Evolutionary conservation across 139 green algal species (phyloP).

Genomic region (Zygnema cylindricum): DNA sequence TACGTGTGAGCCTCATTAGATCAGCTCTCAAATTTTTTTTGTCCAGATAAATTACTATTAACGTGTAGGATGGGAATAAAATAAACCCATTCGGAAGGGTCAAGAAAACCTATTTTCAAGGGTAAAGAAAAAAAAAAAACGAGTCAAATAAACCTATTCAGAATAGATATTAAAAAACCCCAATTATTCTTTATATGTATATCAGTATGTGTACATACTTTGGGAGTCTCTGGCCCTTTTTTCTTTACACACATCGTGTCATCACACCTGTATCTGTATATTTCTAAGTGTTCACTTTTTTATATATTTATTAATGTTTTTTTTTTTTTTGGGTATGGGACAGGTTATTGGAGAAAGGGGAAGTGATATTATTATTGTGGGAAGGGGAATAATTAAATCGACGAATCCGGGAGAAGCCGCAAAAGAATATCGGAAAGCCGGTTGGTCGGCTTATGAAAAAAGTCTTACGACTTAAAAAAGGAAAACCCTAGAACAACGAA

Average conservation of each 20-base stretch:
- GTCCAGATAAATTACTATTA: too few relatives aligned
- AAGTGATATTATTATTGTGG: constrained; percentile 98
- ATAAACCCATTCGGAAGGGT: too few relatives aligned
- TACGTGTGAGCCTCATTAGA: too few relatives aligned
- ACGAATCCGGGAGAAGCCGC: constrained; percentile 74
- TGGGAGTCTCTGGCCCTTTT: not conserved
- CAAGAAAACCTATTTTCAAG: too few relatives aligned
- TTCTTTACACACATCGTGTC: not conserved
- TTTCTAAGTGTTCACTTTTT: not conserved
- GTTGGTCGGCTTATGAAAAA: constrained; percentile 88
- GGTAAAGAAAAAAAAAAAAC: too few relatives aligned
- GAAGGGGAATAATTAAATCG: constrained; percentile 85
- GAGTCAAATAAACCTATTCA: too few relatives aligned
- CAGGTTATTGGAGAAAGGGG: constrained; percentile 83
- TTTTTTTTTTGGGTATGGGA: not conserved
- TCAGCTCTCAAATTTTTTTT: too few relatives aligned
- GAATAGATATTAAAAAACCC: too few relatives aligned
- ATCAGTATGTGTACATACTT: not conserved
- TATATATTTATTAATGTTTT: not conserved
- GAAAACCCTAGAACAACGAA: too few relatives aligned
- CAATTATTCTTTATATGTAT: not conserved
- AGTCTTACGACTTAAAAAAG: constrained; percentile 41
- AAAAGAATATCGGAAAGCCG: constrained; percentile 84
- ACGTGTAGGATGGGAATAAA: too few relatives aligned
- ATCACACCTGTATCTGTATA: not conserved